Percentiles rank a stretch among this genome's conserved stretches.
phyloP scores from a whole-genome alignment of 331 rosid genomes.

The Quercus lobata region DNA sequence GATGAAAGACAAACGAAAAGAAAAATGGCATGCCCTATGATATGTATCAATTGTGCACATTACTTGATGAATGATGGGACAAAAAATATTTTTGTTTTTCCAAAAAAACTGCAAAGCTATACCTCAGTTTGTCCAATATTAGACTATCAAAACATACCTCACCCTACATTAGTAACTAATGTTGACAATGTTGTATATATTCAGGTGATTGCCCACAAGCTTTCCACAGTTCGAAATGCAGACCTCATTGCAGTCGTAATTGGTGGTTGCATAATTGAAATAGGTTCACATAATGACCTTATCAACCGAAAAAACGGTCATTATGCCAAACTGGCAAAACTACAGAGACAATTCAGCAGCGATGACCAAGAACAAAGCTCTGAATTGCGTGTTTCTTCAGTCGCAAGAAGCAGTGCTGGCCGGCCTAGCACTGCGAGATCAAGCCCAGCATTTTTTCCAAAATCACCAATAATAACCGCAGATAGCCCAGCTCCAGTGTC shows the following conservation, averaged over 20 bases:
- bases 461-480: slow-evolving; percentile 51
- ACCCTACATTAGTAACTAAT: background rate
- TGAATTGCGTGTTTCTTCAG: slow-evolving; percentile 40
- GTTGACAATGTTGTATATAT: slow-evolving; percentile 7
- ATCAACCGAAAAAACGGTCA: slow-evolving; percentile 58
- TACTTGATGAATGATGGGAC: no score
- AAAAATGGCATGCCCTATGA: no score
- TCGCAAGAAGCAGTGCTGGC: slow-evolving; percentile 67
- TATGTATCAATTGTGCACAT: no score
- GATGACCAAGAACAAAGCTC: slow-evolving; percentile 56
- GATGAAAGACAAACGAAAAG: no score
- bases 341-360: slow-evolving; percentile 68
- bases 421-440: slow-evolving; percentile 64
- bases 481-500: slow-evolving; percentile 24
- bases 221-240: slow-evolving; percentile 84
- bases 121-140: no score
- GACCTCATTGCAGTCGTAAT: slow-evolving; percentile 75
- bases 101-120: no score
- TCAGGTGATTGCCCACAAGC: slow-evolving; percentile 96
- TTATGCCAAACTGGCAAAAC: slow-evolving; percentile 71
- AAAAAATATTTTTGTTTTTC: no score
- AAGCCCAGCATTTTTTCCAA: slow-evolving; percentile 58
- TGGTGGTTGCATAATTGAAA: slow-evolving; percentile 68
- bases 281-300: slow-evolving; percentile 72
- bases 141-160: background rate